Evolutionary conservation across 2,329 filamentous ascomycete species (phyloP).

Genomic region (Venturia pyrina): DNA sequence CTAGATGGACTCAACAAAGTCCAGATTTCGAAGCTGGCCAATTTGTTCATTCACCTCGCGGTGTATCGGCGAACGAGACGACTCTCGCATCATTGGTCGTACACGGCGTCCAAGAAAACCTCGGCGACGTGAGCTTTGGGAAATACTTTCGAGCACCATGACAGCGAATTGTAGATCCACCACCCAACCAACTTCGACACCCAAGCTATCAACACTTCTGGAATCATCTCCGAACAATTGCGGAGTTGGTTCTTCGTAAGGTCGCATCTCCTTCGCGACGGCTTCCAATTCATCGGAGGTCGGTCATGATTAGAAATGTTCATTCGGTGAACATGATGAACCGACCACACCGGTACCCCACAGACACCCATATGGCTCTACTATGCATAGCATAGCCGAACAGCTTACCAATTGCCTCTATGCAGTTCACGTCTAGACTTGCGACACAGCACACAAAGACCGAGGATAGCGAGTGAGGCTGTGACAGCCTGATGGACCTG

Average conservation of each 20-base stretch:
- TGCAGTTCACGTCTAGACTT: neutral
- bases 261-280: neutral
- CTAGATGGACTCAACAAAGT: neutral
- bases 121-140: neutral
- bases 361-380: neutral
- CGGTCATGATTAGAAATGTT: neutral
- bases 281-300: neutral
- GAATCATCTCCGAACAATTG: neutral
- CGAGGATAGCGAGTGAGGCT: neutral
- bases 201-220: neutral
- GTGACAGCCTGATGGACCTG: neutral
- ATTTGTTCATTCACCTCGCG: neutral
- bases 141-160: neutral
- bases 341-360: neutral
- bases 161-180: neutral
- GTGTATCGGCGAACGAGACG: neutral
- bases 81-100: neutral
- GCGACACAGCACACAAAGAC: neutral
- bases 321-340: neutral
- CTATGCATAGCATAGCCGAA: neutral
- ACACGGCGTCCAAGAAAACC: neutral
- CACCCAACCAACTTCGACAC: neutral
- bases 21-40: neutral
- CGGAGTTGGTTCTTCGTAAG: neutral
- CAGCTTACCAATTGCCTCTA: neutral